Base-by-base conservation (phyloP, 306 rosid genomes). In the Vicia villosa region DNA sequence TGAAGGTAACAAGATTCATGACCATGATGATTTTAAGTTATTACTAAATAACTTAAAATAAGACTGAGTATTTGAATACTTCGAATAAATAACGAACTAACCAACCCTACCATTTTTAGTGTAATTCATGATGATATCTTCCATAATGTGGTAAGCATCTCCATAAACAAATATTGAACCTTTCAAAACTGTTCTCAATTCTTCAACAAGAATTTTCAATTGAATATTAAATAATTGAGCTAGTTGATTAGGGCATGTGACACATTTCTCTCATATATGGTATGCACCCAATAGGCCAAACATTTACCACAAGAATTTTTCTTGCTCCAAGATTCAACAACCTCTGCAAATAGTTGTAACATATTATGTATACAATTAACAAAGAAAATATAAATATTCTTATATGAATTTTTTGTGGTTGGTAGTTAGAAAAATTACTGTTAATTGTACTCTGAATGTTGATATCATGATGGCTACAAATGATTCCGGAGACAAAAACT, bases 201-300 rank as follows among this genome's bases (percentile, higher is more conserved):
- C 82, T 13, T 50, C 60, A 69, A 85, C 6, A n/a, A 91, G 86
- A 68, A 42, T 59, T 70, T 64, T 88, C 74, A 88, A 61, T 52
- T 80, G 73, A 14, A 63, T n/a, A 73, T 86, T 88, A 76, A 88
- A 88, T 54, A 66, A 38, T 22, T 68, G 81, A 3, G 88, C 89
- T 49, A 88, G 57, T 49, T 79, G 79, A 74, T 88, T 88, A 1
- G 92, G 65, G 36, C 79, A 69, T 74, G 40, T 65, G n/a, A 51
- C 86, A 61, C 96, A 91, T n/a, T 37, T 54, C 96, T 74, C 96
- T 86, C 57, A 83, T 41, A 67, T 17, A 78, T 4, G 97, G 97
- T 66, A 86, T 78, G 26, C 97, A 88, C 59, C 97, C 97, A 28
- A 86, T 82, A 5, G 96, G 96, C 66, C 96, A 96, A 34, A 91